Evolutionary conservation across 768 basidiomycete genomes (phyloP).

Genomic region (Terana coerulea): DNA sequence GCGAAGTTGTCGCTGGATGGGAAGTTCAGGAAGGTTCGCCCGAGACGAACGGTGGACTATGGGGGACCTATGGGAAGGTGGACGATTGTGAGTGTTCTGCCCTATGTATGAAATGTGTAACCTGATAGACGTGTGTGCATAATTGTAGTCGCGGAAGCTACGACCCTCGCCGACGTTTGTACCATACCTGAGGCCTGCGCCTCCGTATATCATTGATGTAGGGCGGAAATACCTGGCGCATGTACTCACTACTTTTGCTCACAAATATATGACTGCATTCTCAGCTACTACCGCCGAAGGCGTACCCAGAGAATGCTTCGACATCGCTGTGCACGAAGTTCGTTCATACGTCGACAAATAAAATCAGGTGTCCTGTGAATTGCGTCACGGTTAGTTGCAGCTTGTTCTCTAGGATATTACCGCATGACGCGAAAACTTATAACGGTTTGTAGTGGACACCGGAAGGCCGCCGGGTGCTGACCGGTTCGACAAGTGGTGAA

Average conservation of each 20-base stretch:
- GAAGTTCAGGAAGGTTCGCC: slow-evolving; percentile 88
- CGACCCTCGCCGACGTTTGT: slow-evolving; percentile 76
- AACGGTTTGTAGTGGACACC: slow-evolving; percentile 96
- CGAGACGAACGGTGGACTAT: slow-evolving; percentile 93
- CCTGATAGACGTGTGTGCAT: too few relatives aligned
- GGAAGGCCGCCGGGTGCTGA: slow-evolving; percentile 88
- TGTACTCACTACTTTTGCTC: slow-evolving; percentile 17
- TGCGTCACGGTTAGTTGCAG: slow-evolving; percentile 82
- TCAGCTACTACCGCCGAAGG: slow-evolving; percentile 90
- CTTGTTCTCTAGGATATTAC: too few relatives aligned
- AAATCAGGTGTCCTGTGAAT: slow-evolving; percentile 95
- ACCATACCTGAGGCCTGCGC: slow-evolving; percentile 76
- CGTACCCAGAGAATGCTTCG: slow-evolving; percentile 86
- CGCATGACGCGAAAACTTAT: too few relatives aligned
- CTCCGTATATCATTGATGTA: slow-evolving; percentile 89
- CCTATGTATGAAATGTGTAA: slow-evolving; percentile 5
- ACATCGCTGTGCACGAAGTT: slow-evolving; percentile 97
- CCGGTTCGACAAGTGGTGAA: slow-evolving; percentile 95
- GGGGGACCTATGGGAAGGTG: slow-evolving; percentile 85
- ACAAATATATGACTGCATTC: slow-evolving; percentile 19
- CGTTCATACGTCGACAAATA: slow-evolving; percentile 97
- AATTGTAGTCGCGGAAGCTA: slow-evolving; percentile 49
- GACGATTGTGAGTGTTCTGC: slow-evolving; percentile 59
- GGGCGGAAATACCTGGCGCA: slow-evolving; percentile 25
- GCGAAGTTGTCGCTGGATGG: slow-evolving; percentile 73